Evolutionary conservation across 2,329 filamentous ascomycete genomes (phyloP).

Genomic region (Botrytis tulipae): DNA sequence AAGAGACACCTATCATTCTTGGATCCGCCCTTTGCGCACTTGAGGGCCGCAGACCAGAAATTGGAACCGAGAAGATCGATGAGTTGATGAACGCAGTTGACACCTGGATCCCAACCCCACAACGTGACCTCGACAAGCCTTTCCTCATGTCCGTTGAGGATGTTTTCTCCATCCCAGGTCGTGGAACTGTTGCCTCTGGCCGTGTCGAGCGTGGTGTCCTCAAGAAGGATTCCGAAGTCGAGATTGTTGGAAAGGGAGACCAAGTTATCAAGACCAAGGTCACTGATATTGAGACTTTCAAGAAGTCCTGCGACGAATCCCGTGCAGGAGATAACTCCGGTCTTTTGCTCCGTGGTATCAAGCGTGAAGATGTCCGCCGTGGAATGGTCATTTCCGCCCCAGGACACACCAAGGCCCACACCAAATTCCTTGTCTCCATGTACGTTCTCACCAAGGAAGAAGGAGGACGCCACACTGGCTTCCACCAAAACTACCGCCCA

Average conservation of each 20-base stretch:
- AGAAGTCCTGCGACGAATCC: constrained; percentile 98
- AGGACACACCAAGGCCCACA: constrained; percentile 79
- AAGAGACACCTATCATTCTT: constrained; percentile 95
- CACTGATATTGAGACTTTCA: constrained; percentile 99
- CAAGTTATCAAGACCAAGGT: constrained; percentile 96
- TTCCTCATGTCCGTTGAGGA: constrained; percentile 99
- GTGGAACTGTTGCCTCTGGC: constrained; percentile 94
- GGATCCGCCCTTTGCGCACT: constrained; percentile 94
- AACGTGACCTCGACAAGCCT: constrained; percentile 94
- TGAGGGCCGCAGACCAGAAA: constrained; percentile 80
- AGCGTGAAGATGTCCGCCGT: constrained; percentile 89
- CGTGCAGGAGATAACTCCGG: constrained; percentile 97
- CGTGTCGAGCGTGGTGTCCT: constrained; percentile 94
- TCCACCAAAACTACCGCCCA: constrained; percentile 93
- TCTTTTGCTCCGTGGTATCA: constrained; percentile 90
- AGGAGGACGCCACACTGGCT: constrained; percentile 94
- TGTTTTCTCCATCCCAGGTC: constrained; percentile 84
- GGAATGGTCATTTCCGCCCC: constrained; percentile 93
- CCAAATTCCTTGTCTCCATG: constrained; percentile 90
- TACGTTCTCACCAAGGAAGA: constrained; percentile 98
- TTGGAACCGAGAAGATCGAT: constrained; percentile 84
- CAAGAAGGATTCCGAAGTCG: constrained; percentile 92
- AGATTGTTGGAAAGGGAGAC: constrained; percentile 84
- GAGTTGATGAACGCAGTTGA: constrained; percentile 89
- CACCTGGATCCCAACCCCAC: constrained; percentile 91